phyloP scores from a whole-genome alignment of 257 asterid species.

The Fraxinus anomala region DNA sequence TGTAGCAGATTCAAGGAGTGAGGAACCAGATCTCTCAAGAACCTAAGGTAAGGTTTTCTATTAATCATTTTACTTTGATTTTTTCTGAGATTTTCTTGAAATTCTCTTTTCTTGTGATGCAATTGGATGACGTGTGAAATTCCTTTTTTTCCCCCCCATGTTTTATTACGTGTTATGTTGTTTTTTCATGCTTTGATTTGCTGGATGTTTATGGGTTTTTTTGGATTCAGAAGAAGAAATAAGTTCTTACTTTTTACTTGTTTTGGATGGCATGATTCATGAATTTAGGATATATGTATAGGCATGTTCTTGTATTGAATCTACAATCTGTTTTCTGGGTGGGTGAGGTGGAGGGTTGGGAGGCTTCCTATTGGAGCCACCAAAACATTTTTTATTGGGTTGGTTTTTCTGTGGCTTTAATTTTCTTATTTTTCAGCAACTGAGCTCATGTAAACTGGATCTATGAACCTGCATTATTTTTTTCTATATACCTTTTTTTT shows the following conservation, averaged over 20 bases:
- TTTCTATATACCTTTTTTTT: neutral
- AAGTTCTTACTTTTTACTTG: neutral
- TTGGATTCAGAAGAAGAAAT: neutral
- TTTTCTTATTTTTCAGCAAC: neutral
- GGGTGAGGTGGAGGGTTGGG: neutral
- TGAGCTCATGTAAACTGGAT: neutral
- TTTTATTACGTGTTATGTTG: neutral
- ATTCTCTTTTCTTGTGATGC: neutral
- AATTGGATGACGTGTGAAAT: neutral
- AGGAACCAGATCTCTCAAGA: conserved; percentile 35
- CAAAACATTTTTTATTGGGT: neutral
- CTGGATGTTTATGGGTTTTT: neutral
- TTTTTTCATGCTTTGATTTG: neutral
- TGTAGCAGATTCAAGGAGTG: conserved; percentile 29
- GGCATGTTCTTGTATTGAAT: neutral
- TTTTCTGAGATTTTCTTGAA: neutral
- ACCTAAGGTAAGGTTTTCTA: conserved; percentile 22
- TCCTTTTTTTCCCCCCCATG: neutral
- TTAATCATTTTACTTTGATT: neutral
- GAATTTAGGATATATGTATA: neutral
- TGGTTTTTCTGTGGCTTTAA: neutral
- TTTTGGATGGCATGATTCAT: neutral
- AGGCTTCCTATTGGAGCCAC: neutral
- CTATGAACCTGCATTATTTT: neutral
- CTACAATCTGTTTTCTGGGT: neutral